A percentile compares a stretch with the other conserved stretches of the same genome.
Evolutionary conservation across 1,284 basidiomycete genomes (phyloP).

Genomic region (Flammula alnicola): DNA sequence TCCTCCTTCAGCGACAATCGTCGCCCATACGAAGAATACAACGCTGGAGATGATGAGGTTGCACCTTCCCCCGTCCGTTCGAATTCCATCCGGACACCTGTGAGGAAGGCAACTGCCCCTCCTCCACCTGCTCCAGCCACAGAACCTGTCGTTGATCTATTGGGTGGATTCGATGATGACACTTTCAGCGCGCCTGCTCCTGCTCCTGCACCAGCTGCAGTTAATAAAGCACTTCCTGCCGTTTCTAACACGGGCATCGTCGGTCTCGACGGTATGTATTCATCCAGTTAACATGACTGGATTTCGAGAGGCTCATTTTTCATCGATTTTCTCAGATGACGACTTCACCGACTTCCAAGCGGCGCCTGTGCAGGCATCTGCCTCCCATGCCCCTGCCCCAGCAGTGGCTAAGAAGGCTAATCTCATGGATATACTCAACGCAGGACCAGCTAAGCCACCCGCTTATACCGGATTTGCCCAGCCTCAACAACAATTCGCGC

Average conservation of each 20-base stretch:
- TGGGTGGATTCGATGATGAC: constrained; percentile 77
- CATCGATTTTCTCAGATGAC: constrained; percentile 56
- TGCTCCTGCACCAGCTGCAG: constrained; percentile 38
- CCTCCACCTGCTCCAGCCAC: constrained; percentile 48
- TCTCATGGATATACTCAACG: constrained; percentile 53
- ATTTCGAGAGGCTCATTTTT: background rate
- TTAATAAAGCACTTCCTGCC: constrained; percentile 65
- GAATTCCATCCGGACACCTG: constrained; percentile 31
- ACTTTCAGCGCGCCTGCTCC: constrained; percentile 35
- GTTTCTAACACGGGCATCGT: constrained; percentile 37
- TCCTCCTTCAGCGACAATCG: constrained; percentile 66
- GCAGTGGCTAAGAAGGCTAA: too few species aligned
- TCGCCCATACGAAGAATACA: constrained; percentile 88
- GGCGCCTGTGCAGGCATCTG: constrained; percentile 63
- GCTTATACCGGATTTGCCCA: constrained; percentile 28
- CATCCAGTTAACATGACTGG: background rate
- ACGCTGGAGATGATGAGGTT: constrained; percentile 94
- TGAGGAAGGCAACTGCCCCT: constrained; percentile 29
- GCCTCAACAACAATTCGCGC: too few species aligned
- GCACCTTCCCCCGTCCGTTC: constrained; percentile 34
- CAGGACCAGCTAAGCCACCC: constrained; percentile 33
- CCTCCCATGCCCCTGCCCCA: constrained; percentile 29
- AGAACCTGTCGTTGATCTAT: constrained; percentile 63
- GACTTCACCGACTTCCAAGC: constrained; percentile 94
- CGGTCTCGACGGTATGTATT: constrained; percentile 48